A percentile compares a stretch with the other conserved stretches of the same genome.
Evolutionary conservation across 2,329 filamentous ascomycete species (phyloP).

Genomic region (Botrytis hyacinthi): DNA sequence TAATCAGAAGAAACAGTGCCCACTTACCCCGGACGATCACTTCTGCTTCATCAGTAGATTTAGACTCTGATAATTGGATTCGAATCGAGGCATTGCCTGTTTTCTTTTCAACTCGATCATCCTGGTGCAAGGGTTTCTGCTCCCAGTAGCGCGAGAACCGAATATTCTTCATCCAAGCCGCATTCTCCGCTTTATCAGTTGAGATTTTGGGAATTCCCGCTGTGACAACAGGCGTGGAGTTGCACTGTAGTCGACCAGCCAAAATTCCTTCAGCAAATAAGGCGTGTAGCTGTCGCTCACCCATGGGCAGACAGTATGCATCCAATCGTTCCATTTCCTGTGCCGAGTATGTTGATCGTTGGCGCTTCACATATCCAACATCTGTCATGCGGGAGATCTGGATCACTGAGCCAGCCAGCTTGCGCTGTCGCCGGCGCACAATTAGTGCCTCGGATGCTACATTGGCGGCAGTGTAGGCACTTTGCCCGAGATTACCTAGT

Average conservation of each 20-base stretch:
- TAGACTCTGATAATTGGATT: neutral
- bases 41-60: neutral
- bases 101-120: neutral
- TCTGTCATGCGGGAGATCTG: conserved; percentile 46
- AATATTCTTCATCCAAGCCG: neutral
- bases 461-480: conserved; percentile 44
- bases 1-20: neutral
- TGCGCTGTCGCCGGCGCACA: conserved; percentile 42
- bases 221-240: neutral
- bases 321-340: conserved; percentile 34
- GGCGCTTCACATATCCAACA: conserved; percentile 41
- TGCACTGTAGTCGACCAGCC: neutral
- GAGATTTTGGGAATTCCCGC: neutral
- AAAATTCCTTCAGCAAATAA: neutral
- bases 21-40: neutral
- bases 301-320: conserved; percentile 40
- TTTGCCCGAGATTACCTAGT: conserved; percentile 39
- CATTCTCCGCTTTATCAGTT: neutral
- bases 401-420: conserved; percentile 48
- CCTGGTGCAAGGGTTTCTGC: neutral
- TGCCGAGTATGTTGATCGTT: neutral
- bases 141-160: neutral
- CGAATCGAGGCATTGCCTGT: neutral
- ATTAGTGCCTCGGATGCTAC: conserved; percentile 46
- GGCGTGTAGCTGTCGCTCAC: neutral